Conservation (phyloP, 305 asterid genomes). For the Fraxinus xanthoxyloides region DNA sequence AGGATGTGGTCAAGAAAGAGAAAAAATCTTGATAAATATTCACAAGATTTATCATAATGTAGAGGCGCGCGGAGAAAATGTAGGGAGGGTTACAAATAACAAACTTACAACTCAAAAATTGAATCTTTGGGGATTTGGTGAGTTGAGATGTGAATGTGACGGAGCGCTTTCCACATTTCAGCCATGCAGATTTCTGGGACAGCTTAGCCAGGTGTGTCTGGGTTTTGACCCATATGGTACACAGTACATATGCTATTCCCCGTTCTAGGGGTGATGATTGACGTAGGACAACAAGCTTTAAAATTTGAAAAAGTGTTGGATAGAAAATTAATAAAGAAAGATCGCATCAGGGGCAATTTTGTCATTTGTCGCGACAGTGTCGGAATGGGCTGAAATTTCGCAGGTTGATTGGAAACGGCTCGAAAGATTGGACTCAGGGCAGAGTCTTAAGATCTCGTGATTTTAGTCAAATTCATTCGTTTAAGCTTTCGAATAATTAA, state of each 20-base stretch:
- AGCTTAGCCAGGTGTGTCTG: conserved; percentile 1
- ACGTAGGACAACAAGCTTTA: no score
- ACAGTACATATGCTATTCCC: background rate
- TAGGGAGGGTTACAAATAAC: conserved; percentile 4
- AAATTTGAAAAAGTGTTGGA: no score
- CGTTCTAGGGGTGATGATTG: no score
- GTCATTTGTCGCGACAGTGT: no score
- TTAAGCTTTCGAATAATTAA: no score
- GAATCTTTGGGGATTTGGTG: conserved; percentile 23
- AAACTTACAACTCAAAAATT: conserved; percentile 10
- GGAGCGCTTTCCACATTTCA: conserved; percentile 27
- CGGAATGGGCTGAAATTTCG: no score
- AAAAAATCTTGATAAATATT: conserved; percentile 21
- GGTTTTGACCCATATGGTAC: background rate
- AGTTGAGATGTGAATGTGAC: conserved; percentile 20
- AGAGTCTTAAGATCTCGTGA: no score
- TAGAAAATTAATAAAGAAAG: no score
- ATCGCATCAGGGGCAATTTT: no score
- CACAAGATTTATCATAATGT: conserved; percentile 25
- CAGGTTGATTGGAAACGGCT: no score
- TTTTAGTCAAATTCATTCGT: no score
- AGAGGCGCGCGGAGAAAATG: conserved; percentile 13
- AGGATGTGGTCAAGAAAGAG: conserved; percentile 32
- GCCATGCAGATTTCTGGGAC: conserved; percentile 43
- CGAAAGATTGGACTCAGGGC: no score